Evolutionary conservation across 2,329 filamentous ascomycete genomes (phyloP).

Genomic region (Fonsecaea pugnacius): DNA sequence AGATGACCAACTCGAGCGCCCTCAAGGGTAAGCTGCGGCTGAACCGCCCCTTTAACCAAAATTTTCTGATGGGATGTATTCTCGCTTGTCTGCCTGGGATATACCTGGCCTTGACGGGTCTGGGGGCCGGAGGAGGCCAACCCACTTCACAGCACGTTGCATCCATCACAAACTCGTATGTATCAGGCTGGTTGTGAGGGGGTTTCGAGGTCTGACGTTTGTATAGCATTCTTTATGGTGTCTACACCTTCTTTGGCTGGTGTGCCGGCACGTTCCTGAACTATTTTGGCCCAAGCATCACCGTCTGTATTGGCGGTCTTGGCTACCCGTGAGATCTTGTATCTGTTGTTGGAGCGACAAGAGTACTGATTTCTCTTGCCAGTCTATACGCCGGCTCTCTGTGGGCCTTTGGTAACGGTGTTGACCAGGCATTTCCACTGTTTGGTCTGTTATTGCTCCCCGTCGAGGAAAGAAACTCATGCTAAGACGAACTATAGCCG

Average conservation of each 20-base stretch:
- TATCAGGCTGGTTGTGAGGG: not conserved
- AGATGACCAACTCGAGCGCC: conserved; percentile 5
- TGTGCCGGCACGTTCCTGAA: conserved; percentile 30
- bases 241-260: conserved; percentile 27
- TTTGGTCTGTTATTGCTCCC: not conserved
- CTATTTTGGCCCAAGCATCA: conserved; percentile 27
- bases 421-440: conserved; percentile 28
- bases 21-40: conserved; percentile 17
- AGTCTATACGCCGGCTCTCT: conserved; percentile 29
- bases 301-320: conserved; percentile 18
- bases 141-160: conserved; percentile 28
- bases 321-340: conserved; percentile 1
- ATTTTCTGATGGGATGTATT: conserved; percentile 15
- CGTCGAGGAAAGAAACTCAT: too few relatives aligned
- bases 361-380: too few relatives aligned
- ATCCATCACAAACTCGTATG: conserved; percentile 16
- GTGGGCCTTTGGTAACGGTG: conserved; percentile 34
- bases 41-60: conserved; percentile 21
- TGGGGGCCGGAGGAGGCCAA: conserved; percentile 35
- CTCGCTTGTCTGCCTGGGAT: conserved; percentile 23
- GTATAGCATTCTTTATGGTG: conserved; percentile 32
- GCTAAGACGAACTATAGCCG: conserved; percentile 5
- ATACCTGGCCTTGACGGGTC: conserved; percentile 22
- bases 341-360: too few relatives aligned
- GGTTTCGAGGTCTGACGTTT: not conserved